These are phyloP conservation scores for Taxillus chinensis DNA, from an alignment of 164 flowering plant genomes.

Conservation along the genomic window DNA sequence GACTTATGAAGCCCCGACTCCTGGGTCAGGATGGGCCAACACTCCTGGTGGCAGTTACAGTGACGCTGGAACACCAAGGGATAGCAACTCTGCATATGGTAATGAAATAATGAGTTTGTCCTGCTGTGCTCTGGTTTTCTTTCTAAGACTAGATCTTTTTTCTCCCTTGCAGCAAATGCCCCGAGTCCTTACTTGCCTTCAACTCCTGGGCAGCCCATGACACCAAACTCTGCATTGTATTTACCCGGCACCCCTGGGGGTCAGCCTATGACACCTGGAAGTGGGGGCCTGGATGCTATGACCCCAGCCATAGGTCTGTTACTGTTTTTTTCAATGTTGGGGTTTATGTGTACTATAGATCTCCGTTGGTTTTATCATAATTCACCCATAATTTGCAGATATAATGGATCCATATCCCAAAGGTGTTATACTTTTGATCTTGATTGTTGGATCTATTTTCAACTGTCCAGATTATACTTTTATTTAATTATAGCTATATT, in stretches of 20 bases:
- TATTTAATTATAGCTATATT: no score
- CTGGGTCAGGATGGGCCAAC: conserved; percentile 93
- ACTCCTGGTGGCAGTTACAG: conserved; percentile 79
- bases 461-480: no score
- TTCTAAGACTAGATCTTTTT: not conserved
- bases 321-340: no score
- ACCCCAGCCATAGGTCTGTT: conserved; percentile 74
- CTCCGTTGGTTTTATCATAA: no score
- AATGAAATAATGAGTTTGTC: not conserved
- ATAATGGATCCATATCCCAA: no score
- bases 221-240: conserved; percentile 78
- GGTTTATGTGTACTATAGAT: no score
- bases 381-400: no score
- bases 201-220: conserved; percentile 96
- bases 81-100: conserved; percentile 76
- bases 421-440: no score
- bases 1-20: conserved; percentile 93
- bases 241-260: conserved; percentile 99
- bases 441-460: no score
- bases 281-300: conserved; percentile 90
- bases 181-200: conserved; percentile 98
- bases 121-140: not conserved
- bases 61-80: conserved; percentile 96
- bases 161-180: conserved; percentile 60
- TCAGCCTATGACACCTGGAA: conserved; percentile 99